Conservation (phyloP, 2,329 filamentous ascomycete genomes). For the Dactylonectria estremocensis region DNA sequence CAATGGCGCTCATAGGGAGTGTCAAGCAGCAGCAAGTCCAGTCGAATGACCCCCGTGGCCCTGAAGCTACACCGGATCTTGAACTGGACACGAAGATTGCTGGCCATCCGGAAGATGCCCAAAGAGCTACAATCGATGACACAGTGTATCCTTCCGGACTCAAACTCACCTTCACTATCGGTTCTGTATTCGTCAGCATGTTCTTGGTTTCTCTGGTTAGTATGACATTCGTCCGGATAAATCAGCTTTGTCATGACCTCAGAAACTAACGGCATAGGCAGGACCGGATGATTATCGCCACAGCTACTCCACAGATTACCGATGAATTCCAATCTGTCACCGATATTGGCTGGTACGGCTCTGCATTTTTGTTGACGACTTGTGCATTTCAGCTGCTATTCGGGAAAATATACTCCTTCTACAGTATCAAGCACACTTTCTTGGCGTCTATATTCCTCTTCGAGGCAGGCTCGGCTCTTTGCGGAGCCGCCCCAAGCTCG, state of each 20-base stretch:
- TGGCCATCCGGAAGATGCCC: too few relatives aligned
- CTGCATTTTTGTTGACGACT: conserved; percentile 56
- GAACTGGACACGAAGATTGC: too few relatives aligned
- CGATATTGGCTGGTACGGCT: conserved; percentile 53
- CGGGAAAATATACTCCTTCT: conserved; percentile 61
- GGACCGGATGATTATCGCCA: conserved; percentile 57
- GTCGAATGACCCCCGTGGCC: too few relatives aligned
- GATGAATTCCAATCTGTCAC: conserved; percentile 49
- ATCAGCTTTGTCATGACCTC: background rate
- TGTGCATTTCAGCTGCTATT: conserved; percentile 55
- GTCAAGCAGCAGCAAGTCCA: too few relatives aligned
- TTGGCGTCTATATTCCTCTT: conserved; percentile 44
- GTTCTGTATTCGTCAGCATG: conserved; percentile 23
- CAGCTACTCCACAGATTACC: conserved; percentile 52
- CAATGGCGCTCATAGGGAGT: too few relatives aligned
- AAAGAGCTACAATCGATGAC: background rate
- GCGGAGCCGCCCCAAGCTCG: conserved; percentile 54
- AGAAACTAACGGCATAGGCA: conserved; percentile 16
- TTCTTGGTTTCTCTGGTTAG: conserved; percentile 28
- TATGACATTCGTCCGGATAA: background rate
- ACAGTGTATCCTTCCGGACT: conserved; percentile 13
- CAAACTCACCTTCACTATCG: conserved; percentile 13
- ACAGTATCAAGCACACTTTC: conserved; percentile 45
- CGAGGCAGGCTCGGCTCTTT: conserved; percentile 52
- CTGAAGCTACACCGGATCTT: too few relatives aligned